Conservation (phyloP, 1,139 yeast species). For the Suhomyces wounanorum region DNA sequence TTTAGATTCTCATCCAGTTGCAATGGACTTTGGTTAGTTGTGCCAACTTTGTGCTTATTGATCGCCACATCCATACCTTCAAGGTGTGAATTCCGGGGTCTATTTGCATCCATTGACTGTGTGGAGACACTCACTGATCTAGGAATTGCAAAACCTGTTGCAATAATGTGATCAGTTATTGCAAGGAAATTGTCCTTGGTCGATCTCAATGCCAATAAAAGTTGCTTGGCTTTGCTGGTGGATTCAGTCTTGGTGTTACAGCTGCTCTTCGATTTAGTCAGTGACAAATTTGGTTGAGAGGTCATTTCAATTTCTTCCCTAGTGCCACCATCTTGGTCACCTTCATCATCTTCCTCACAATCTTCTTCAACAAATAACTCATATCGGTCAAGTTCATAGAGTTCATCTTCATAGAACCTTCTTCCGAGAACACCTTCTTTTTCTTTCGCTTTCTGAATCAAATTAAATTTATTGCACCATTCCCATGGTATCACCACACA, state of each 20-base stretch:
- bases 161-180: constrained; percentile 57
- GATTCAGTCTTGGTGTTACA: background rate
- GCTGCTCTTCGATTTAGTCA: background rate
- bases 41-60: background rate
- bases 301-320: constrained; percentile 1
- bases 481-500: constrained; percentile 84
- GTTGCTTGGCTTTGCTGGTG: constrained; percentile 3
- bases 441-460: constrained; percentile 64
- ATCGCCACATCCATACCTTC: constrained; percentile 10
- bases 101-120: constrained; percentile 17
- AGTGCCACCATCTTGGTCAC: background rate
- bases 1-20: background rate
- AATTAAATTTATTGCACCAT: constrained; percentile 74
- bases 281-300: background rate
- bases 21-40: background rate
- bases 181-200: constrained; percentile 42
- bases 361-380: constrained; percentile 40
- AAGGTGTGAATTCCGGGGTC: constrained; percentile 19
- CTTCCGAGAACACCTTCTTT: constrained; percentile 81
- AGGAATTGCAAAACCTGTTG: constrained; percentile 63
- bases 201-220: constrained; percentile 21
- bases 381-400: constrained; percentile 45
- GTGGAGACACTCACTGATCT: constrained; percentile 49
- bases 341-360: constrained; percentile 13
- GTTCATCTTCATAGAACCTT: constrained; percentile 71